Conservation (phyloP, 805 yeast genomes). For the Saturnispora bothae region DNA sequence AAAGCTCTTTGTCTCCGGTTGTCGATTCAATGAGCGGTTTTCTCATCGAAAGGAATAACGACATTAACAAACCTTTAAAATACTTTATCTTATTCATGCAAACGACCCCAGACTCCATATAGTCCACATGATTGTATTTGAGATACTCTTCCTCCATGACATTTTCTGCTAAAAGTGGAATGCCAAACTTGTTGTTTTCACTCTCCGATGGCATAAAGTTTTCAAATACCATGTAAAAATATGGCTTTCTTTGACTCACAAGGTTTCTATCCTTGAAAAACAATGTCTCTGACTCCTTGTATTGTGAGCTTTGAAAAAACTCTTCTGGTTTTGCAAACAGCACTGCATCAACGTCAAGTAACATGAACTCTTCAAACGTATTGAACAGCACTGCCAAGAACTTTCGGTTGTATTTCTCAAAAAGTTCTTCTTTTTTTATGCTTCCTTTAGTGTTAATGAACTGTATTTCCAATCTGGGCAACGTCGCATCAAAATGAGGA, state of each 20-base stretch:
- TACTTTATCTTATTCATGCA: slow-evolving; percentile 36
- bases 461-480: slow-evolving; percentile 22
- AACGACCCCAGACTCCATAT: slow-evolving; percentile 39
- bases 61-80: slow-evolving; percentile 35
- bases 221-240: slow-evolving; percentile 31
- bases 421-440: slow-evolving; percentile 12
- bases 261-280: slow-evolving; percentile 39
- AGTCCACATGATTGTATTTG: slow-evolving; percentile 29
- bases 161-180: slow-evolving; percentile 27
- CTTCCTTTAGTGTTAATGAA: slow-evolving; percentile 20
- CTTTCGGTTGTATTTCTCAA: slow-evolving; percentile 28
- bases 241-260: slow-evolving; percentile 21
- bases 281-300: slow-evolving; percentile 27
- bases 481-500: slow-evolving; percentile 4
- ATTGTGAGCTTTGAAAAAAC: slow-evolving; percentile 30
- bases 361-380: slow-evolving; percentile 40
- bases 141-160: slow-evolving; percentile 29
- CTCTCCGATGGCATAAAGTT: slow-evolving; percentile 34
- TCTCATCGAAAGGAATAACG: slow-evolving; percentile 31
- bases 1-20: slow-evolving; percentile 72
- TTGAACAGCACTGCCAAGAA: slow-evolving; percentile 49
- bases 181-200: slow-evolving; percentile 29
- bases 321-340: slow-evolving; percentile 25
- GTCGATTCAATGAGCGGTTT: slow-evolving; percentile 36
- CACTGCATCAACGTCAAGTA: slow-evolving; percentile 42